Evolutionary conservation across 345 rosid species (phyloP), one percentile per base, ranked within the genome.

Genomic region (Salix brachista): DNA sequence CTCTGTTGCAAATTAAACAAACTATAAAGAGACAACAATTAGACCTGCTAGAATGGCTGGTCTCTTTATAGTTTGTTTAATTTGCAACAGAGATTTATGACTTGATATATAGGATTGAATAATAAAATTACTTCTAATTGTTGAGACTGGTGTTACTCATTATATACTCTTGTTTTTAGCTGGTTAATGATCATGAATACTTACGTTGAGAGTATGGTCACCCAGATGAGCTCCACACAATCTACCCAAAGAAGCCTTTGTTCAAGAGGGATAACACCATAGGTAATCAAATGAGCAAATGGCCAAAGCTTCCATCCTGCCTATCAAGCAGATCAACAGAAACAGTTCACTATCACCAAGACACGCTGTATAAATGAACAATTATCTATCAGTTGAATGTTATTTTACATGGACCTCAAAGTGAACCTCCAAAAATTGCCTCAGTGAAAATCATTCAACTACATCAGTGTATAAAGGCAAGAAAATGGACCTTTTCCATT

Each of bases 221-320:
- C 98, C 97, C 97, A 92, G 79, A 94, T 89, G 84, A 94, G 97
- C 82, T 94, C 97, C 71, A 94, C 85, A 50, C 94, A 94, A 67
- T 92, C 98, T 67, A 94, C 97, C 98, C 98, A 94, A 74, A 94
- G 97, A 84, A 94, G 97, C 85, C 97, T 86, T 78, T 94, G 97
- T 25, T 91, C 97, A 64, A 92, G 81, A 74, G 94, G 97, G 75
- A 94, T 82, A 25, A 92, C 78, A 37, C 97, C 94, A 67, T 90
- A 92, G 0, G 98, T 94, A 76, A 92, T 85, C 78, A 94, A 78
- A 75, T 92, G 98, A 74, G 97, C 97, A 82, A 94, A 90, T 60
- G 97, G 97, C 98, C 98, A 92, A 50, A 94, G 94, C 83, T 91
- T 94, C 97, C 97, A 94, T 41, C 97, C 97, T 30, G 97, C 97